Conservation (phyloP, 2,329 filamentous ascomycete genomes). For the Penicillium sumatraense region DNA sequence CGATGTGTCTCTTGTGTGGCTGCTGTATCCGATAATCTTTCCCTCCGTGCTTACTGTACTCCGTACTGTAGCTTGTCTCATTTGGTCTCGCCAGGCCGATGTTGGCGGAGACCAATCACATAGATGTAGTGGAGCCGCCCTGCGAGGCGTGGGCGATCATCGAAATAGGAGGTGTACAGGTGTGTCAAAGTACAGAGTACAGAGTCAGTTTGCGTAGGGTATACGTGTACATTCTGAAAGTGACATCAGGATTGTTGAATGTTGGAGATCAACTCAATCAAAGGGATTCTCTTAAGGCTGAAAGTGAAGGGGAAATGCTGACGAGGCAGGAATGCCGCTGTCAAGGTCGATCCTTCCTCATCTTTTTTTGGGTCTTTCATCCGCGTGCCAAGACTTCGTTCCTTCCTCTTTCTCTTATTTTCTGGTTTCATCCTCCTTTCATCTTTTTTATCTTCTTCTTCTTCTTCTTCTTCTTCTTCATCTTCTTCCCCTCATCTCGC, state of each 20-base stretch:
- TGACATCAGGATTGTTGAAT: neutral
- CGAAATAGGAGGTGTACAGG: neutral
- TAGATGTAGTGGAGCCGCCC: neutral
- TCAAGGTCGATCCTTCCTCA: neutral
- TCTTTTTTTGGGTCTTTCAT: neutral
- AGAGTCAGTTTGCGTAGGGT: no score
- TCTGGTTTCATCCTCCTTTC: neutral
- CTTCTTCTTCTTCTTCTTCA: conserved; percentile 1
- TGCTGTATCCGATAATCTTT: no score
- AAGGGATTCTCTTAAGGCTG: no score
- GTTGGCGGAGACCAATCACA: neutral
- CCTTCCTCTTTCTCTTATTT: neutral
- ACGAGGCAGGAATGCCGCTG: neutral
- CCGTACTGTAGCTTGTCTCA: neutral
- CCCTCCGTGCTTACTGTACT: neutral
- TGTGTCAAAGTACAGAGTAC: neutral
- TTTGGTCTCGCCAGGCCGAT: neutral
- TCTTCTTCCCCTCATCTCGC: neutral
- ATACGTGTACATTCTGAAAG: neutral
- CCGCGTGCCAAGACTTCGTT: neutral
- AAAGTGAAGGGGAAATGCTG: neutral
- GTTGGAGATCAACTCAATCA: no score
- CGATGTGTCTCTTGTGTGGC: neutral
- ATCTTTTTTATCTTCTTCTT: neutral
- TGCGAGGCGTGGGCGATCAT: neutral